Evolutionary conservation across 768 basidiomycete genomes (phyloP), one percentile per base, ranked within the genome.

Genomic region (Tylopilus sp.): DNA sequence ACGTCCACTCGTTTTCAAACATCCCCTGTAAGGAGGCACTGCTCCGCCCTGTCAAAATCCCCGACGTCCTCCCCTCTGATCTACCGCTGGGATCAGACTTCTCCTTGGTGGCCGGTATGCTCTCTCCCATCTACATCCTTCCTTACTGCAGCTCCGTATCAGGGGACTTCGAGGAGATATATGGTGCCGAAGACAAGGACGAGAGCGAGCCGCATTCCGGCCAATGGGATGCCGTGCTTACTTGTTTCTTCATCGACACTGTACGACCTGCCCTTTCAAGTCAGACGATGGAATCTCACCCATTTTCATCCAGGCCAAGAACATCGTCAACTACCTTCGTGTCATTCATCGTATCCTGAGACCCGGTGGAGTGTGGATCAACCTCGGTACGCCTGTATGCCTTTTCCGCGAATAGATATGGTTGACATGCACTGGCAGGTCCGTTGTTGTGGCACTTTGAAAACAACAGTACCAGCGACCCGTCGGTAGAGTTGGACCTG

Each of bases 371-470:
- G 78, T 93, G 6, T 97, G 93, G 93, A 85, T 97, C 56, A 98
- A 98, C 64, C 71, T 93, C 9, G 89, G 53, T 56, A 38, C 9
- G 44, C 50, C 1, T 9, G 44, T 49, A 2, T 6, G 6, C 36
- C n/a, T 5, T 7, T 22, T 25, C 18, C 33, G 13, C 11, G 23
- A 25, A 21, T 8, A 6, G 11, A 12, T 31, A 15, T 31, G 12
- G 22, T 23, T 25, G 17, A 20, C 4, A n/a, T 17, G 13, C n/a
- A 18, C 17, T 39, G 43, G 47, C 40, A 86, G 94, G 95, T 3
- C 95, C 95, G 0, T 71, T 95, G 1, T 71, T 98, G n/a, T 98
- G 95, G 95, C 95, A 98, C 66, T 98, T 85, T 69, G 95, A 98
- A 63, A 95, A 95, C 69, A 93, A 91, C 63, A 76, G 67, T 48